Percentiles rank a stretch among this genome's conserved stretches.
Conservation (phyloP, 495 filamentous ascomycete genomes). For the Podospora bellae-mahoneyi region DNA sequence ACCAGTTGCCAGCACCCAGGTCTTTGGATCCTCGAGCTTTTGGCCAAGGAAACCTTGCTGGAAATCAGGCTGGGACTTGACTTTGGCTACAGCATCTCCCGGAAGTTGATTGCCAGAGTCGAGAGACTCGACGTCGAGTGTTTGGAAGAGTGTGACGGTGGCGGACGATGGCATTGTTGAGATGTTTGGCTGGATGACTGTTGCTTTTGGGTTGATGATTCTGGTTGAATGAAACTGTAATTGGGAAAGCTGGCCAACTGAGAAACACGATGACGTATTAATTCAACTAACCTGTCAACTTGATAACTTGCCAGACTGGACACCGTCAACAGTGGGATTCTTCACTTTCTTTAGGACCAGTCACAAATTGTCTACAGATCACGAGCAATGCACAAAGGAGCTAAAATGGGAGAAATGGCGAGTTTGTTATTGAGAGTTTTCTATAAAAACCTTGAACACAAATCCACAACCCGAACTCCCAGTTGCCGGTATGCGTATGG, state of each 20-base stretch:
- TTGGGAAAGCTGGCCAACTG: no score
- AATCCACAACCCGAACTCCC: conserved; percentile 21
- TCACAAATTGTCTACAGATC: background rate
- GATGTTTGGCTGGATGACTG: background rate
- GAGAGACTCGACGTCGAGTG: conserved; percentile 1
- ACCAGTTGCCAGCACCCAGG: conserved; percentile 18
- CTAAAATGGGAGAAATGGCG: conserved; percentile 15
- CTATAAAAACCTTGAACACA: conserved; percentile 16
- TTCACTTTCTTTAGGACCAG: background rate
- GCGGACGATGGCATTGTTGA: background rate
- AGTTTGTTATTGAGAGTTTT: conserved; percentile 20
- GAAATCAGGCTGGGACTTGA: conserved; percentile 16
- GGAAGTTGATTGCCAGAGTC: background rate
- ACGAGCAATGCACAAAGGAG: background rate
- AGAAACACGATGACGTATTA: no score
- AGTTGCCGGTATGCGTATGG: conserved; percentile 11
- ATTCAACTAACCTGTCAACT: no score
- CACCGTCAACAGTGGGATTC: no score
- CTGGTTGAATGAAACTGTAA: background rate
- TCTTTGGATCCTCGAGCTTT: conserved; percentile 20
- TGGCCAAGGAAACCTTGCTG: conserved; percentile 17
- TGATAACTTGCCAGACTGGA: no score
- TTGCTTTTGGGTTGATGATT: background rate
- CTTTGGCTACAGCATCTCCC: background rate
- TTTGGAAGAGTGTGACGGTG: conserved; percentile 14